Evolutionary conservation across 306 rosid genomes (phyloP).

Genomic region (Canavalia ensiformis): DNA sequence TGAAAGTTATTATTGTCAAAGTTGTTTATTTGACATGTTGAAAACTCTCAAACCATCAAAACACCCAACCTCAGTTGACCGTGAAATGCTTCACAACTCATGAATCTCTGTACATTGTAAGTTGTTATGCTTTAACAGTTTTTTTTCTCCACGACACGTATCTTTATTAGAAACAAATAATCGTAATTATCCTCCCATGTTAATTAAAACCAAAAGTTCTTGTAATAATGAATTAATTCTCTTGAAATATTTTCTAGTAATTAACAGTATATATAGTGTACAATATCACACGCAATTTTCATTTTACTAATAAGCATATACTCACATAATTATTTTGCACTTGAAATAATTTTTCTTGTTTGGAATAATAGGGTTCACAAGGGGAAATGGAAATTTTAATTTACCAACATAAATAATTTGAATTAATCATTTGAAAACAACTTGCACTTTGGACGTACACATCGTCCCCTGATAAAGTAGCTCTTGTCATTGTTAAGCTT

Average conservation of each 20-base stretch:
- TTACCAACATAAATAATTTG: background rate
- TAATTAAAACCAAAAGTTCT: background rate
- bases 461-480: background rate
- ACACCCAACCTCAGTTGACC: background rate
- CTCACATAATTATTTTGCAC: background rate
- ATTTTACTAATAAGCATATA: background rate
- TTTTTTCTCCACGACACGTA: background rate
- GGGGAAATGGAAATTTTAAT: background rate
- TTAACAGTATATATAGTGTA: background rate
- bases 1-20: constrained; percentile 3
- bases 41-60: constrained; percentile 16
- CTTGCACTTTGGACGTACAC: background rate
- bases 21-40: background rate
- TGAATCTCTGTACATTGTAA: background rate
- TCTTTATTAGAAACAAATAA: background rate
- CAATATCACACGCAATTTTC: background rate
- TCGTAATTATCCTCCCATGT: background rate
- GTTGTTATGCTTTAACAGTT: background rate
- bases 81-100: background rate
- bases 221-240: background rate
- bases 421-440: background rate
- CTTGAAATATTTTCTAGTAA: background rate
- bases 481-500: background rate
- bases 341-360: background rate
- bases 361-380: background rate